Percentiles rank a stretch among this genome's conserved stretches.
phyloP scores from a whole-genome alignment of 1,284 basidiomycete genomes.

The Sporisorium scitamineum region DNA sequence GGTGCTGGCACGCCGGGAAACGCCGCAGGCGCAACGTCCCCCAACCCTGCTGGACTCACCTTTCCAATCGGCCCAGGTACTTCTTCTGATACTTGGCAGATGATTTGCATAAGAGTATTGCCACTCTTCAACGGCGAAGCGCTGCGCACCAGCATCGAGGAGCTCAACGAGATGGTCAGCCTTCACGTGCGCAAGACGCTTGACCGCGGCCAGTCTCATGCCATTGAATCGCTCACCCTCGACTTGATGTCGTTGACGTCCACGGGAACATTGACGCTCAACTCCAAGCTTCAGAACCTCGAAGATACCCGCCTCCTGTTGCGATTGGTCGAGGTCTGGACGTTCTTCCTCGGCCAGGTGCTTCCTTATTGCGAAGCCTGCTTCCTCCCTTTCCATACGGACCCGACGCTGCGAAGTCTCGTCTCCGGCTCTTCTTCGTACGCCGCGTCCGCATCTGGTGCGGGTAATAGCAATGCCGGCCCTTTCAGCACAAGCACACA shows the following conservation, averaged over 20 bases:
- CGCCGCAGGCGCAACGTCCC: slow-evolving; percentile 17
- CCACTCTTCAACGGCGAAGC: slow-evolving; percentile 92
- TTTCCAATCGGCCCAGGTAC: slow-evolving; percentile 31
- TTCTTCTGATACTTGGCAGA: slow-evolving; percentile 74
- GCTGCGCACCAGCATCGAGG: slow-evolving; percentile 88
- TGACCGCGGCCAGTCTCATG: slow-evolving; percentile 69
- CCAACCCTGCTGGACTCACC: slow-evolving; percentile 25
- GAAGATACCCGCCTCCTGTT: slow-evolving; percentile 76
- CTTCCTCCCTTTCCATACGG: slow-evolving; percentile 71
- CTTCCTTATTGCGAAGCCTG: slow-evolving; percentile 84
- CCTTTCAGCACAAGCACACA: slow-evolving; percentile 22
- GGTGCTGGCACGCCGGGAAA: neutral
- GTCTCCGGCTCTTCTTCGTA: slow-evolving; percentile 27
- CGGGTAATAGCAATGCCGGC: neutral
- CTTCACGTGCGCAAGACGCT: slow-evolving; percentile 77
- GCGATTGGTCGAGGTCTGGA: slow-evolving; percentile 88
- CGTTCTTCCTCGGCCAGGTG: slow-evolving; percentile 92
- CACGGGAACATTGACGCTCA: slow-evolving; percentile 90
- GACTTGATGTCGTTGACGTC: slow-evolving; percentile 86
- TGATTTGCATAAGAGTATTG: slow-evolving; percentile 84
- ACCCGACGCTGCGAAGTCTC: slow-evolving; percentile 58
- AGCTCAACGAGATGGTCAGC: slow-evolving; percentile 80
- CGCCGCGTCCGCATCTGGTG: slow-evolving; percentile 4
- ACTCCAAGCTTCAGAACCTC: slow-evolving; percentile 80
- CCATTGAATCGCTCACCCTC: slow-evolving; percentile 75